Percentiles rank a stretch among this genome's conserved stretches.
These are phyloP conservation scores for Globisporangium middletonii DNA, from an alignment of 352 stramenopile species.

Conservation along the genomic window DNA sequence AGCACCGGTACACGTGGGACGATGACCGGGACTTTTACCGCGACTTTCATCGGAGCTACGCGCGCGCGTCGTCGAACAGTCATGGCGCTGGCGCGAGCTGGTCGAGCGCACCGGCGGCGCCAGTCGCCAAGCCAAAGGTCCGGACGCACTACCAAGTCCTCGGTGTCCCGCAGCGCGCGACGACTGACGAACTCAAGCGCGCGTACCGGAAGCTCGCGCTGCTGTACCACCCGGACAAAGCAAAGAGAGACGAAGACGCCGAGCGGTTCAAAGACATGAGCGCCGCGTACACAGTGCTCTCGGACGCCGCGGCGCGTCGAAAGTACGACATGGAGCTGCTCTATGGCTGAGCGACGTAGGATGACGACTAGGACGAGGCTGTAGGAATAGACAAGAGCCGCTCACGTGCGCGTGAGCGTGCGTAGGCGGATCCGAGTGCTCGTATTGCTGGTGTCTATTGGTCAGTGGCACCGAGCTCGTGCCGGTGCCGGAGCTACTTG, in stretches of 20 bases:
- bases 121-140: conserved; percentile 14
- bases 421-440: too few relatives aligned
- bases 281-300: conserved; percentile 79
- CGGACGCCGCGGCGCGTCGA: conserved; percentile 39
- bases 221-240: conserved; percentile 84
- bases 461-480: too few relatives aligned
- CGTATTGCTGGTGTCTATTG: too few relatives aligned
- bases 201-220: conserved; percentile 87
- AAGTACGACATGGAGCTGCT: conserved; percentile 74
- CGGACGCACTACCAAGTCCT: conserved; percentile 83
- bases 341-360: conserved; percentile 14
- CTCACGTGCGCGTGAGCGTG: too few relatives aligned
- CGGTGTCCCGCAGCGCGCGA: conserved; percentile 46
- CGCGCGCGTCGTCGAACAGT: neutral
- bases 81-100: neutral
- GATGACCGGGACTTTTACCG: conserved; percentile 49
- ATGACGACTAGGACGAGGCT: too few relatives aligned
- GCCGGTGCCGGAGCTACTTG: too few relatives aligned
- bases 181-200: conserved; percentile 78
- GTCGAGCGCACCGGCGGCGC: neutral
- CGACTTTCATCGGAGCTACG: conserved; percentile 29
- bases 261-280: conserved; percentile 87
- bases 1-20: conserved; percentile 36
- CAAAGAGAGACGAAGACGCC: conserved; percentile 45
- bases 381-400: too few relatives aligned